Base-by-base conservation (phyloP, 1,284 basidiomycete genomes). In the Ganoderma leucocontextum region DNA sequence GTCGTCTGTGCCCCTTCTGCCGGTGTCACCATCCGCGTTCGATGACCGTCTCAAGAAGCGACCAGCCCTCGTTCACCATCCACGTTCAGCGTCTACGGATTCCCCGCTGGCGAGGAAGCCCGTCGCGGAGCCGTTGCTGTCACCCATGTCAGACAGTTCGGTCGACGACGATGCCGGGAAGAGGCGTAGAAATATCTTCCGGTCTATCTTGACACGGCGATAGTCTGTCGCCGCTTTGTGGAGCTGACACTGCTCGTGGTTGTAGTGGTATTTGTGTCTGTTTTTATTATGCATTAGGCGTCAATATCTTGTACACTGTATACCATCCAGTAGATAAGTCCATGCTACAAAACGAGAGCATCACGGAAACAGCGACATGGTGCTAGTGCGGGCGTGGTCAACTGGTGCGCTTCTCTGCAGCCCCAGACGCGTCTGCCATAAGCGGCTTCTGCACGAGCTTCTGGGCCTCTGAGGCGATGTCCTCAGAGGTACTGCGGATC, bases 401-500 rank as follows among this genome's bases (percentile, higher is more conserved):
- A 22, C 63, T 55, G 41, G 63, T 63, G 29, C 69, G 69, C 59
- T 70, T 72, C 53, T 70, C 71, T 35, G 47, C 58, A 9, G 42
- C 29, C 42, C 58, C 68, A 17, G 60, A 39, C 19, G 69, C 36
- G 0, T 78, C 74, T 39, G 74, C 75, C 44, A 62, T 62, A 44
- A 93, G 78, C 25, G 85, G 84, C 76, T 84, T 89, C 75, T 91
- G 87, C 68, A 94, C 74, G 68, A 92, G 81, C 75, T 85, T 87
- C 77, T 95, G 87, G 59, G 97, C 87, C 80, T 96, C 94, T 2
- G 84, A 80, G 47, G 96, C 96, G 10, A 98, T 96, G 42, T 92
- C 87, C 79, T 97, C 97, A 66, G 97, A 98, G 2, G 98, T 99
- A 76, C 96, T 97, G 75, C 98, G 89, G 57, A 99, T 87, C 9